Base-by-base conservation (phyloP, 139 green algal species). In the Coelastrella sp. region DNA sequence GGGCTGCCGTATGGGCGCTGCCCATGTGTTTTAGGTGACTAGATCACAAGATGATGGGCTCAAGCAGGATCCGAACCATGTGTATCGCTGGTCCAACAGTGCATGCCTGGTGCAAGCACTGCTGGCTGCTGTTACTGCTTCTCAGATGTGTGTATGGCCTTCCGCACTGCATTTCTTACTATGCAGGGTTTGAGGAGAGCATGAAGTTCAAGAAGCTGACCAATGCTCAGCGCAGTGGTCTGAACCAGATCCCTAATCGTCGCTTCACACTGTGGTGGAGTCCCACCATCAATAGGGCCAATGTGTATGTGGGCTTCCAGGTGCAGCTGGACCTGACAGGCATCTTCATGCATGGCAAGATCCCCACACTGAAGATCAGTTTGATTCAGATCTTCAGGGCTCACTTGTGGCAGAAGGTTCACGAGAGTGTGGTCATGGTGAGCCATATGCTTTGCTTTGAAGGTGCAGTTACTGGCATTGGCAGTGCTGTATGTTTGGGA, bases 141-240 rank as follows among this genome's bases (percentile, higher is more conserved):
- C 67, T 40, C 5, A 5, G 2, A n/a, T n/a, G n/a, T n/a, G n/a
- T n/a, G n/a, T n/a, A n/a, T n/a, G n/a, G n/a, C n/a, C n/a, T n/a
- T n/a, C 48, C 2, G 1, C 30, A 27, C 53, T 34, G 53, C 53
- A n/a, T n/a, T 3, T 32, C 21, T 32, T 9, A 0, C 53, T 43
- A 50, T 23, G 11, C 74, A 83, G 43, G 93, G 64, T 97, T 96
- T 85, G 93, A 98, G 93, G 96, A 99, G 92, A 92, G 75, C 67
- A 98, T 99, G 96, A 98, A 99, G 93, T 99, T 98, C 95, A 99
- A 99, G 93, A 99, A 99, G 94, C 93, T 99, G 73, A 99, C 97
- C 72, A 99, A 99, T 89, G 97, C 97, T 34, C 97, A 99, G 94
- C 92, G 97, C 68, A 94, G 86, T 7, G 97, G 97, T 89, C 91